phyloP scores from a whole-genome alignment of 139 green algal genomes.

The Chlorella sorokiniana region DNA sequence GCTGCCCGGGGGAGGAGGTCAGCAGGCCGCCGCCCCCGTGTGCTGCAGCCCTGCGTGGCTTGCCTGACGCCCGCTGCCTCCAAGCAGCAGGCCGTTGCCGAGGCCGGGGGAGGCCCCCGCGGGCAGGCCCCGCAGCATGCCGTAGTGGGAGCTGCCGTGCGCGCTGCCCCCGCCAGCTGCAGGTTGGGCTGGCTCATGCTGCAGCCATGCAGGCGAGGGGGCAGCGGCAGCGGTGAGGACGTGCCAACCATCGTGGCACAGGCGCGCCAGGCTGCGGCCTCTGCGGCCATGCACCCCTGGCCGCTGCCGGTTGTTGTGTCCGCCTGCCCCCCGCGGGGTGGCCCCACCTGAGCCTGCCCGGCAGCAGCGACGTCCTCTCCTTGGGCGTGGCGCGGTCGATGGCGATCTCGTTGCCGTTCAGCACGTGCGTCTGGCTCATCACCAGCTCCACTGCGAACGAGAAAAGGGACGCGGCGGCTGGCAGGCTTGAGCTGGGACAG shows the following conservation, averaged over 20 bases:
- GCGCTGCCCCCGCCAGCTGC: constrained; percentile 15
- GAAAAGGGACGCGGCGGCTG: not conserved
- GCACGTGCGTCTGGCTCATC: constrained; percentile 44
- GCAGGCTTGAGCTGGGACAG: not conserved
- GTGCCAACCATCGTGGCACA: not conserved
- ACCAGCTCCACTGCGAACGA: constrained; percentile 19
- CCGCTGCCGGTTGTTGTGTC: too few relatives aligned
- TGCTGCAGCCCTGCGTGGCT: constrained; percentile 20
- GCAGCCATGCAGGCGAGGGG: not conserved
- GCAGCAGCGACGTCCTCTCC: constrained; percentile 44
- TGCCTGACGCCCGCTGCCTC: constrained; percentile 2
- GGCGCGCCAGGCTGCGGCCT: too few relatives aligned
- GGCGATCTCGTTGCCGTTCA: constrained; percentile 85
- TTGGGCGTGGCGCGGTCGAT: constrained; percentile 89
- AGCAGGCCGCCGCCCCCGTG: not conserved
- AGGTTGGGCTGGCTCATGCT: constrained; percentile 41
- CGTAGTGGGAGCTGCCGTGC: not conserved
- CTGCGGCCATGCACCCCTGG: too few relatives aligned
- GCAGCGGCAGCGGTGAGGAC: not conserved
- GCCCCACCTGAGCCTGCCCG: constrained; percentile 1
- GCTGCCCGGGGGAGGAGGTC: constrained; percentile 11
- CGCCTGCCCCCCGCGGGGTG: too few relatives aligned
- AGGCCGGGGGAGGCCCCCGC: not conserved
- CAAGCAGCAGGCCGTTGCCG: not conserved
- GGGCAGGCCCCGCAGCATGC: not conserved